Conservation (phyloP, 805 yeast species). For the Wickerhamomyces bovis region DNA sequence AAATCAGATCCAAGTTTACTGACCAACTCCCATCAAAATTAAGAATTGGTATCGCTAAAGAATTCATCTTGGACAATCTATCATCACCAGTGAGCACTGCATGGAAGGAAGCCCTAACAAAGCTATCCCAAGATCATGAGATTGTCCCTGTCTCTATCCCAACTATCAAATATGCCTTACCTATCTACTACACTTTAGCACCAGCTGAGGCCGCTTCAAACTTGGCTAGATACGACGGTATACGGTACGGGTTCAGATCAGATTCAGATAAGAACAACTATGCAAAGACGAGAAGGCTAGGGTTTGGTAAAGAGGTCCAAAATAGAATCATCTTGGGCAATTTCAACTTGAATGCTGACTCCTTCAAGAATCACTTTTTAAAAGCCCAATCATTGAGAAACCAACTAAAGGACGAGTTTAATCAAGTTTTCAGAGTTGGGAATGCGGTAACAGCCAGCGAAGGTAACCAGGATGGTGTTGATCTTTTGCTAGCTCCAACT, state of each 20-base stretch:
- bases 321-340: slow-evolving; percentile 82
- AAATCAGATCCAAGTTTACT: slow-evolving; percentile 25
- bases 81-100: slow-evolving; percentile 37
- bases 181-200: slow-evolving; percentile 81
- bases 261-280: slow-evolving; percentile 35
- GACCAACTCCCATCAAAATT: background rate
- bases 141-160: slow-evolving; percentile 68
- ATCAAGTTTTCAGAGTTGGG: slow-evolving; percentile 48
- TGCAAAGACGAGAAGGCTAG: slow-evolving; percentile 52
- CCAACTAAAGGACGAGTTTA: slow-evolving; percentile 57
- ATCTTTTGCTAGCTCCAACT: slow-evolving; percentile 72
- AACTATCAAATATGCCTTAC: slow-evolving; percentile 55
- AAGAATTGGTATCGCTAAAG: slow-evolving; percentile 68
- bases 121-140: slow-evolving; percentile 37
- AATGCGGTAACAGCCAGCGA: slow-evolving; percentile 32
- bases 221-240: slow-evolving; percentile 83
- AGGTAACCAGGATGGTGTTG: slow-evolving; percentile 40
- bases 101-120: slow-evolving; percentile 41
- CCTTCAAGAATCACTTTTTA: slow-evolving; percentile 64
- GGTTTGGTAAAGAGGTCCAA: slow-evolving; percentile 80
- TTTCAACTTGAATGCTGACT: slow-evolving; percentile 70
- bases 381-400: slow-evolving; percentile 69
- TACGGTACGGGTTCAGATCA: slow-evolving; percentile 68
- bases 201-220: slow-evolving; percentile 95
- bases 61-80: slow-evolving; percentile 54